phyloP scores from a whole-genome alignment of 2,329 filamentous ascomycete species.

The Pyrenophora tritici-repentis region DNA sequence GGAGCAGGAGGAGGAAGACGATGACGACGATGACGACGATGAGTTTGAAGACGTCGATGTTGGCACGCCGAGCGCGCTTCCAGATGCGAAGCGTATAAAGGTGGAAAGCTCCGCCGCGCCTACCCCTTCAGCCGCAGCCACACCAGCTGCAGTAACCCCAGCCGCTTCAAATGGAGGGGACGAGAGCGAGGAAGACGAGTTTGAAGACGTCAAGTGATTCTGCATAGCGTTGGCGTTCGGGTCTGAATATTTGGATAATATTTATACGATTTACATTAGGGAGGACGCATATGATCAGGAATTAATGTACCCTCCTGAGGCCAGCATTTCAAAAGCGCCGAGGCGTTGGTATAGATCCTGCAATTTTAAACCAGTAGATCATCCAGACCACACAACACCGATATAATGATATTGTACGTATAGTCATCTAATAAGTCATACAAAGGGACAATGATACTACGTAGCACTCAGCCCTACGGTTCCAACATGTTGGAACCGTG shows the following conservation, averaged over 20 bases:
- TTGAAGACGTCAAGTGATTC: constrained; percentile 50
- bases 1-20: constrained; percentile 47
- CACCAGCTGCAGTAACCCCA: constrained; percentile 44
- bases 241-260: neutral
- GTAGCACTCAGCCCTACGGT: constrained; percentile 10
- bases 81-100: constrained; percentile 65
- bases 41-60: constrained; percentile 43
- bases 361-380: neutral
- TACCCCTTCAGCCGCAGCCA: constrained; percentile 37
- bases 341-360: neutral
- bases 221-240: constrained; percentile 20
- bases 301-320: neutral
- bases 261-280: neutral
- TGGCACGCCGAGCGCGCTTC: constrained; percentile 33
- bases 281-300: neutral
- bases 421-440: neutral
- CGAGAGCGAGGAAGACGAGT: constrained; percentile 54
- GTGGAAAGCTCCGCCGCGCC: constrained; percentile 55
- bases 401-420: neutral
- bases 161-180: constrained; percentile 53
- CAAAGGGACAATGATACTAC: neutral
- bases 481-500: constrained; percentile 13
- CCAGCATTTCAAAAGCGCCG: neutral
- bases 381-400: neutral
- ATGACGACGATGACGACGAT: constrained; percentile 36